Base-by-base conservation (phyloP, 164 flowering plant species). In the Vitis rotundifolia region DNA sequence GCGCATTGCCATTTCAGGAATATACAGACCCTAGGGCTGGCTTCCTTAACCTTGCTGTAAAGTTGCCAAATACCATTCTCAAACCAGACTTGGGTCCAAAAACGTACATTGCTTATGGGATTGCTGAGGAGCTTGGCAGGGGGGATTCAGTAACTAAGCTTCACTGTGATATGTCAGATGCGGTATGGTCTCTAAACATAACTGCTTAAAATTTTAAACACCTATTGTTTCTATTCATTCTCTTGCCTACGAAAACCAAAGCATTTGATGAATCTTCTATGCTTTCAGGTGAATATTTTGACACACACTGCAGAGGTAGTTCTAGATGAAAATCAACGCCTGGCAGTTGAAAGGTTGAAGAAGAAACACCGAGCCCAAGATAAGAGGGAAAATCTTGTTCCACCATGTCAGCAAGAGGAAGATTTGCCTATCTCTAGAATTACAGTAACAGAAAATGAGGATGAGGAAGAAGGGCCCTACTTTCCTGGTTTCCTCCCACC, bases 31-130 rank as follows among this genome's bases (percentile, higher is more conserved):
- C 94, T 8, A 77, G 78, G 64, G 66, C 63, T 16, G 98, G 97
- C 14, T 61, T 86, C 52, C 92, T 92, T 7, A 94, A 94, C 77
- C 83, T 94, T 49, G 95, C 90, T 57, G 87, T 71, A 0, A 92
- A 85, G 84, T 68, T 94, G 74, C 98, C 97, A 14, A 48, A 78
- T 12, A 64, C 53, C 70, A 55, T 80, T 64, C 47, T 94, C 65
- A 89, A 91, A 76, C 93, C 97, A 2, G 98, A 94, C 76, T n/a
- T 92, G 81, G 98, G 98, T 22, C 98, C 98, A 57, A 92, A 94
- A 78, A 86, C 97, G 14, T 94, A 94, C 62, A 88, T 94, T 72
- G 97, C 93, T 47, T 94, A 92, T 78, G 97, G 98, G 6, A 11
- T 77, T 59, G 61, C 75, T 5, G 83, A 89, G 66, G 97, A 94